Percentiles rank a stretch among this genome's conserved stretches.
Evolutionary conservation across 352 stramenopile species (phyloP).

Genomic region (Pythium myriotylum): DNA sequence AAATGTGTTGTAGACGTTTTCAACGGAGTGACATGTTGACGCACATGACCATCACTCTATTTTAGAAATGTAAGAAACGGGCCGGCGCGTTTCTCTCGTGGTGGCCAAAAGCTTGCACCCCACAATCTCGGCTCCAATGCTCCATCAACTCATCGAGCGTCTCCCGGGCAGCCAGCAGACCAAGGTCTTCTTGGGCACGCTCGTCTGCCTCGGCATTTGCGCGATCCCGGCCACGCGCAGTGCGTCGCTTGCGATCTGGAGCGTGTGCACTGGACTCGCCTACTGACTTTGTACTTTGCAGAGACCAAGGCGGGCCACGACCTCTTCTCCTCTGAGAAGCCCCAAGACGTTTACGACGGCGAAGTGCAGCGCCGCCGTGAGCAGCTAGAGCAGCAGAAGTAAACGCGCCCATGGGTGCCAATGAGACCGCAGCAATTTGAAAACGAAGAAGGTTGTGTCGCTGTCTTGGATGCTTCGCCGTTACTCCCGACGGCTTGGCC

Average conservation of each 20-base stretch:
- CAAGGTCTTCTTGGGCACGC: slow-evolving; percentile 75
- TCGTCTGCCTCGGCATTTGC: slow-evolving; percentile 71
- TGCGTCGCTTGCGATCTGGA: slow-evolving; percentile 25
- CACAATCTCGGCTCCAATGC: slow-evolving; percentile 33
- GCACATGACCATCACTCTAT: background rate
- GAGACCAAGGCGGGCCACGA: slow-evolving; percentile 83
- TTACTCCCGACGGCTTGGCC: too few species aligned
- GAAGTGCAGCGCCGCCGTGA: slow-evolving; percentile 69
- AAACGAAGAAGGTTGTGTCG: too few species aligned
- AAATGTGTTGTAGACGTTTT: background rate
- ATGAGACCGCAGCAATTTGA: background rate
- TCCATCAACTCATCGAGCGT: slow-evolving; percentile 66
- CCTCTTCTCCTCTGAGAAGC: slow-evolving; percentile 84
- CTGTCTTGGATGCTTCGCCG: too few species aligned
- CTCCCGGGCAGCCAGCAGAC: slow-evolving; percentile 65
- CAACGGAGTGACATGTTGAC: too few species aligned
- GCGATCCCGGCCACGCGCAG: slow-evolving; percentile 67
- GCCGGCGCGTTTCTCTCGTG: background rate
- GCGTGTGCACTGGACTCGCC: background rate
- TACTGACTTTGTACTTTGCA: slow-evolving; percentile 19
- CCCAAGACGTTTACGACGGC: slow-evolving; percentile 74
- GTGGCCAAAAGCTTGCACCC: background rate
- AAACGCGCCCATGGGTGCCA: slow-evolving; percentile 1
- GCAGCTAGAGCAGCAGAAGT: slow-evolving; percentile 57
- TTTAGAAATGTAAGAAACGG: slow-evolving; percentile 14